Evolutionary conservation across 192 early-diverging fungal species (phyloP).

Genomic region (Coemansia sp.): DNA sequence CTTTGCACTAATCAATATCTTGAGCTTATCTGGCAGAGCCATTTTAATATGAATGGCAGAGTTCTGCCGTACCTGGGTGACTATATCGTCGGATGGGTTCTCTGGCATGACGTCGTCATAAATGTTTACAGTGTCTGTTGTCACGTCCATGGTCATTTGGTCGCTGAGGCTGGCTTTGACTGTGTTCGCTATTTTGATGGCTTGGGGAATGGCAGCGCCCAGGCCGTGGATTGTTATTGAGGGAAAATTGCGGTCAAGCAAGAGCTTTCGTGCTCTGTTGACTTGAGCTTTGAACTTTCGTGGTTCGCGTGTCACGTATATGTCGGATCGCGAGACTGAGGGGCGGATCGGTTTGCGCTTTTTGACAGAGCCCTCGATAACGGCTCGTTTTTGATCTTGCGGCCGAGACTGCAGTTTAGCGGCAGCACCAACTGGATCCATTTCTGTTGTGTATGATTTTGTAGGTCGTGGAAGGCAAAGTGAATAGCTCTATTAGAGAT

Average conservation of each 20-base stretch:
- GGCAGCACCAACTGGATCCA: neutral
- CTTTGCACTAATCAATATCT: constrained; percentile 15
- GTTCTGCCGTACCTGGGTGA: constrained; percentile 63
- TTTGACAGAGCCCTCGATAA: constrained; percentile 25
- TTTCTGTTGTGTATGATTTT: neutral
- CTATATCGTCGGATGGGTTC: constrained; percentile 61
- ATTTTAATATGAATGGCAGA: constrained; percentile 76
- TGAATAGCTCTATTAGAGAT: neutral
- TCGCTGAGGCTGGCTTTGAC: constrained; percentile 62
- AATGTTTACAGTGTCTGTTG: constrained; percentile 69
- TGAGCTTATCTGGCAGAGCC: constrained; percentile 20
- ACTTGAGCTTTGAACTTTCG: constrained; percentile 63
- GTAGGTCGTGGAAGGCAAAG: neutral
- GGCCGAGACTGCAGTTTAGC: neutral
- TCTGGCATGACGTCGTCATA: constrained; percentile 80
- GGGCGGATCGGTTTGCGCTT: constrained; percentile 64
- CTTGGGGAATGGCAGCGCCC: constrained; percentile 72
- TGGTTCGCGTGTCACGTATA: constrained; percentile 76
- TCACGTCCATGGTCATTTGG: constrained; percentile 64
- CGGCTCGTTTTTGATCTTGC: constrained; percentile 10
- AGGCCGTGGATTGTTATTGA: constrained; percentile 77
- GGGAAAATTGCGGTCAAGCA: constrained; percentile 64
- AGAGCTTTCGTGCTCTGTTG: constrained; percentile 65
- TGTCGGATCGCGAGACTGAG: constrained; percentile 69
- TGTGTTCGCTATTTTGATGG: constrained; percentile 67